Conservation (phyloP, 495 filamentous ascomycete genomes). For the Melanomma pulvis-pyrius region DNA sequence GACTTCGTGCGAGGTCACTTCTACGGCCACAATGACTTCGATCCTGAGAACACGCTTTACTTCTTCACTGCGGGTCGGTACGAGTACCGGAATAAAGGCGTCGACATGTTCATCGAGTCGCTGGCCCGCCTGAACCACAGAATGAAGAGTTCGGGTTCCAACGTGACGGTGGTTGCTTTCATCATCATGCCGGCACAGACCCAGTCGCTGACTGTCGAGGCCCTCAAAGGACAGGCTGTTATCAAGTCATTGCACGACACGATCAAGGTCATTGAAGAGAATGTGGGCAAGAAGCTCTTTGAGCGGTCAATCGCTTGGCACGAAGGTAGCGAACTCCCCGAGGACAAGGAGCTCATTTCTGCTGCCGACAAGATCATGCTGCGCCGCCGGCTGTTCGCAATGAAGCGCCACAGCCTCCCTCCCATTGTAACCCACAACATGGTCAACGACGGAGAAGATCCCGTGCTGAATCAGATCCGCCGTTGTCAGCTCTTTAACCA, state of each 20-base stretch:
- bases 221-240: conserved; percentile 93
- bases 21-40: conserved; percentile 97
- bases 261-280: conserved; percentile 82
- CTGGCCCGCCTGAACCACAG: conserved; percentile 91
- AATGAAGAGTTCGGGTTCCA: conserved; percentile 80
- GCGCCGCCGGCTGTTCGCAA: conserved; percentile 86
- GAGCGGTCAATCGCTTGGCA: conserved; percentile 92
- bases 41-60: conserved; percentile 95
- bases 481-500: conserved; percentile 97
- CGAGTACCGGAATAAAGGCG: conserved; percentile 97
- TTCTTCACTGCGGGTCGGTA: conserved; percentile 97
- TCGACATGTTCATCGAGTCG: conserved; percentile 99
- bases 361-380: conserved; percentile 92
- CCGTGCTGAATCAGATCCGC: conserved; percentile 93
- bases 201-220: conserved; percentile 92
- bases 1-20: conserved; percentile 98
- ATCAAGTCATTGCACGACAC: conserved; percentile 95
- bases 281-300: conserved; percentile 90
- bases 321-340: conserved; percentile 87
- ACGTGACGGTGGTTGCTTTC: conserved; percentile 96
- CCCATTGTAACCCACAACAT: conserved; percentile 99
- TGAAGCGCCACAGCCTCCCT: conserved; percentile 87
- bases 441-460: conserved; percentile 90
- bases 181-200: conserved; percentile 99
- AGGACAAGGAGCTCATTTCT: conserved; percentile 92